phyloP scores from a whole-genome alignment of 495 filamentous ascomycete species.

The Neurospora sp. region DNA sequence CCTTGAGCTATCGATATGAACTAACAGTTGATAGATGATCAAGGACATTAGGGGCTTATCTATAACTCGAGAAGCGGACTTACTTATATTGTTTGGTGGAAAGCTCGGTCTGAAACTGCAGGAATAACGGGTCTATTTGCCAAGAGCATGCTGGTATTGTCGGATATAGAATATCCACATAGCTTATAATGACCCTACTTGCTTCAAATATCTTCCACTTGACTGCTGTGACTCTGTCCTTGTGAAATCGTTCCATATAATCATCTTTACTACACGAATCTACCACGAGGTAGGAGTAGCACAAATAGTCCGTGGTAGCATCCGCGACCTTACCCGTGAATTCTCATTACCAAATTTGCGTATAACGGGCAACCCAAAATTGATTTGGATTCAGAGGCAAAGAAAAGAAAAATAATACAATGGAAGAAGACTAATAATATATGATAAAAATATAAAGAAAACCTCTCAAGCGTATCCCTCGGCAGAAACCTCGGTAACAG shows the following conservation, averaged over 20 bases:
- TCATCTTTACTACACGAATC: too few relatives aligned
- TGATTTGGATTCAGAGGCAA: too few relatives aligned
- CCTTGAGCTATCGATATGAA: not conserved
- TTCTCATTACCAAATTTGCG: not conserved
- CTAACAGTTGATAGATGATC: not conserved
- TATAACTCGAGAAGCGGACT: accelerated
- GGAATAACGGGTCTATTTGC: not conserved
- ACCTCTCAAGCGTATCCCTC: too few relatives aligned
- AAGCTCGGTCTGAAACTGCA: accelerated
- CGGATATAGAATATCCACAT: not conserved
- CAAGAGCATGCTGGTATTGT: not conserved
- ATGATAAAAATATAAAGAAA: too few relatives aligned
- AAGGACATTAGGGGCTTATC: not conserved
- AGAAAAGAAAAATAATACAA: too few relatives aligned
- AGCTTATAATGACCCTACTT: not conserved
- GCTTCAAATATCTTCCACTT: not conserved
- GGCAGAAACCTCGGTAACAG: too few relatives aligned
- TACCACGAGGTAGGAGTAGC: too few relatives aligned
- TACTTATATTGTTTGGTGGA: not conserved
- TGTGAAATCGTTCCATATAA: not conserved
- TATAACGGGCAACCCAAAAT: too few relatives aligned
- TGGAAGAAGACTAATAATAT: too few relatives aligned
- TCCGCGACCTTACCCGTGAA: too few relatives aligned
- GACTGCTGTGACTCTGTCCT: not conserved
- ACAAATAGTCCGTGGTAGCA: too few relatives aligned